Base-by-base conservation (phyloP, 257 asterid species). In the Solanum chilense region DNA sequence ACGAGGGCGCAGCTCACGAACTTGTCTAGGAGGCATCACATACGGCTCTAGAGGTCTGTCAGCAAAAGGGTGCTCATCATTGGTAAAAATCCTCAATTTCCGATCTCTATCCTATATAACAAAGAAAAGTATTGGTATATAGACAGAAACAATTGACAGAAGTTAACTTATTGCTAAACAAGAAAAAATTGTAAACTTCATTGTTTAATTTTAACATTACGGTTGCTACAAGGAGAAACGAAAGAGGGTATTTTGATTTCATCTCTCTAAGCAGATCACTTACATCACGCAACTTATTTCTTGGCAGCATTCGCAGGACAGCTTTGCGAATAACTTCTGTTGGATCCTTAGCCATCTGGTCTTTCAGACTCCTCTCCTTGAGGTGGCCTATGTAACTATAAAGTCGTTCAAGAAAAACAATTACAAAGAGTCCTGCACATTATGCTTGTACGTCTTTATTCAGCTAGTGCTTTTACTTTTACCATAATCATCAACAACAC, bases 311-410 rank as follows among this genome's bases (percentile, higher is more conserved):
- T 21, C 99, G 95, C 44, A 97, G 87, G 84, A 97, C 95, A 87
- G 99, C 99, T 92, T 97, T 97, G 60, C 98, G 98, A 58, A 97
- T 97, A 78, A 97, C 99, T 92, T 95, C 99, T 15, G 99, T 94
- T 42, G 99, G 99, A 91, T 97, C 99, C 93, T 91, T 95, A 31
- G 94, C 97, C 98, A 97, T 93, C 95, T 95, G 99, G 90, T 97
- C 99, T 90, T 95, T 97, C 91, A 96, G 92, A 89, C 92, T 96
- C 94, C 98, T 94, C 88, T 97, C 97, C 94, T 97, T 97, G 27
- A 97, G 96, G 91, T 97, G 94, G 89, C 99, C 99, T 52, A 97
- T 66, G 83, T 97, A 97, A 90, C 98, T 97, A 83, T 83, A 35
- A 31, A 39, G 64, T n/a, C 77, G 75, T 49, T 49, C 45, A 86